These are phyloP conservation scores for Hirschioporus abietinus DNA, from an alignment of 768 basidiomycete genomes.

Conservation along the genomic window DNA sequence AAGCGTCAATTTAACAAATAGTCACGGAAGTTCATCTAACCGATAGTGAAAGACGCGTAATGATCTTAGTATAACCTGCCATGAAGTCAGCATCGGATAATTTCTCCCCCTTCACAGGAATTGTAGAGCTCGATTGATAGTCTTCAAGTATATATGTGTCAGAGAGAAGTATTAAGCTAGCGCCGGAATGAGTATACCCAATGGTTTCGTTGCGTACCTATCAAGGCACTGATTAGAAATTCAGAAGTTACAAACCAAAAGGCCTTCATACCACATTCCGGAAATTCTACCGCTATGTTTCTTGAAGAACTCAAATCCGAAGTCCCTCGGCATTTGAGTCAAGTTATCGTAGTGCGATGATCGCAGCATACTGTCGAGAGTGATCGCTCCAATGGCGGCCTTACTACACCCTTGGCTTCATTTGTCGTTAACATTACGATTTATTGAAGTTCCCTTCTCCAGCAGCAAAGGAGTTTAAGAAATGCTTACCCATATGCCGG, in stretches of 20 bases:
- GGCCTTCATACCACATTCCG: neutral
- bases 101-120: neutral
- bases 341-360: neutral
- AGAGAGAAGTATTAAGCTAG: neutral
- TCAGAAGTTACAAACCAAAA: too few relatives aligned
- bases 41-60: neutral
- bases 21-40: too few relatives aligned
- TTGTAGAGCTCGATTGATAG: neutral
- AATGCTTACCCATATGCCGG: neutral
- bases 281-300: neutral
- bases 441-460: too few relatives aligned
- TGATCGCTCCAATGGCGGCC: neutral
- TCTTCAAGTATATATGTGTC: neutral
- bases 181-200: neutral
- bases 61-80: neutral
- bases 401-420: constrained; percentile 2
- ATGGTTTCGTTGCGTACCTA: neutral
- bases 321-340: neutral
- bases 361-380: neutral
- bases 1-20: neutral
- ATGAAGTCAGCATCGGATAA: neutral
- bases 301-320: neutral
- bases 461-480: too few relatives aligned
- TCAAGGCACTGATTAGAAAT: neutral
- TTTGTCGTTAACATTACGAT: too few relatives aligned